phyloP scores from a whole-genome alignment of 225 moss, liverwort and hornwort species.

The Polytrichum commune region DNA sequence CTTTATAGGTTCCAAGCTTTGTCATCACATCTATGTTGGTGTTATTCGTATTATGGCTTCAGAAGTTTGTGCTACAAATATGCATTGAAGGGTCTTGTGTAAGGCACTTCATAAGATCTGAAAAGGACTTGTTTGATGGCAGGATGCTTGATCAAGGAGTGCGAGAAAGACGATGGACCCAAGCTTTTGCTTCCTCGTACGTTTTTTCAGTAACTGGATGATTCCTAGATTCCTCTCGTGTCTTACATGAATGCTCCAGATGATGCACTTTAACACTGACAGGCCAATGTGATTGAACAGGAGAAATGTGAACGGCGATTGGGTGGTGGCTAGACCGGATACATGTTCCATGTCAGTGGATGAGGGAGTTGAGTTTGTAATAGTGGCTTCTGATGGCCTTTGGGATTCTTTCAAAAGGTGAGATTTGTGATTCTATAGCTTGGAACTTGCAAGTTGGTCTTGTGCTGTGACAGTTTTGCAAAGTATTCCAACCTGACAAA shows the following conservation, averaged over 20 bases:
- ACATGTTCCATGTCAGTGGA: conserved; percentile 53
- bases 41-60: no score
- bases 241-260: background rate
- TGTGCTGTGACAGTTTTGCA: background rate
- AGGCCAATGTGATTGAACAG: conserved; percentile 30
- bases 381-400: conserved; percentile 86
- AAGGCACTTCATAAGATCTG: conserved; percentile 1
- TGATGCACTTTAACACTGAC: conserved; percentile 9
- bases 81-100: background rate
- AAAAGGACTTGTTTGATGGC: conserved; percentile 9
- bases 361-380: conserved; percentile 70
- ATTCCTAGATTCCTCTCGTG: conserved; percentile 4
- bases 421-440: background rate
- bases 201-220: conserved; percentile 9
- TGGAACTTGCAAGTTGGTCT: background rate
- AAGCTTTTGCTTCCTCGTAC: conserved; percentile 57
- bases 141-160: conserved; percentile 85
- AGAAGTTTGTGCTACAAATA: no score
- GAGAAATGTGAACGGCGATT: conserved; percentile 60
- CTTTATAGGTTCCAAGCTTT: no score
- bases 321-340: conserved; percentile 75
- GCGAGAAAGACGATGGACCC: conserved; percentile 58
- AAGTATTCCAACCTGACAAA: no score
- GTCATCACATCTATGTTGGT: no score
- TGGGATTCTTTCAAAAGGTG: conserved; percentile 95